phyloP scores from a whole-genome alignment of 1,284 basidiomycete genomes.

The Boletus hoseneyae region DNA sequence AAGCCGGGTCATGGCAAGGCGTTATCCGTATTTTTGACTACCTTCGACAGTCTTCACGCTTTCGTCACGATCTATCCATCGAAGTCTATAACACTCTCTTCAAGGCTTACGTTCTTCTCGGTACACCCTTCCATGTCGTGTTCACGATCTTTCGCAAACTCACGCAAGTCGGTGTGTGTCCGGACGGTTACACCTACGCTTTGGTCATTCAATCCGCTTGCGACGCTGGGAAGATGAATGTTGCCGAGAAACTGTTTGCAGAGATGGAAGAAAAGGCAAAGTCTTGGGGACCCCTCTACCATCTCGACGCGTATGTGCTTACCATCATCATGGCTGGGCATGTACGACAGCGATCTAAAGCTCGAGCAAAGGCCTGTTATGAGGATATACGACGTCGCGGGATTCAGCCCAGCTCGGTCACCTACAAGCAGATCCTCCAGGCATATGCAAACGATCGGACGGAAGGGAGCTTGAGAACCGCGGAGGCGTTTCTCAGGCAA shows the following conservation, averaged over 20 bases:
- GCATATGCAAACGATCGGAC: slow-evolving; percentile 53
- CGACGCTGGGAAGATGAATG: slow-evolving; percentile 65
- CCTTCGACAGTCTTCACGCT: slow-evolving; percentile 42
- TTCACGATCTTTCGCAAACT: slow-evolving; percentile 63
- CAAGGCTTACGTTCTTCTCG: slow-evolving; percentile 82
- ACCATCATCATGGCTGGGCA: slow-evolving; percentile 87
- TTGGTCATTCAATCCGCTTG: slow-evolving; percentile 83
- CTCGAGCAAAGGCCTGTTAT: slow-evolving; percentile 65
- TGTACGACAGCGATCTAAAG: slow-evolving; percentile 55
- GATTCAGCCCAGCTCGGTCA: slow-evolving; percentile 68
- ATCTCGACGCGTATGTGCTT: slow-evolving; percentile 60
- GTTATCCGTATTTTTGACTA: slow-evolving; percentile 75
- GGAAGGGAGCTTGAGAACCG: slow-evolving; percentile 49
- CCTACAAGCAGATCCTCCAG: slow-evolving; percentile 69
- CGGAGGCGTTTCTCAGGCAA: slow-evolving; percentile 59
- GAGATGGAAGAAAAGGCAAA: slow-evolving; percentile 55
- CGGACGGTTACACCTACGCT: slow-evolving; percentile 69
- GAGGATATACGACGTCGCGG: slow-evolving; percentile 71
- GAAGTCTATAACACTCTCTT: slow-evolving; percentile 77
- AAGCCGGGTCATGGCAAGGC: slow-evolving; percentile 76
- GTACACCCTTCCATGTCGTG: slow-evolving; percentile 72
- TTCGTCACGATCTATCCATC: slow-evolving; percentile 44
- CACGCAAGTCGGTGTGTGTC: slow-evolving; percentile 46
- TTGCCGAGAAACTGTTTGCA: slow-evolving; percentile 66
- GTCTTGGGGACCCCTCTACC: slow-evolving; percentile 37